A percentile compares a stretch with the other conserved stretches of the same genome.
Conservation (phyloP, 345 rosid genomes). For the Boechera retrofracta region DNA sequence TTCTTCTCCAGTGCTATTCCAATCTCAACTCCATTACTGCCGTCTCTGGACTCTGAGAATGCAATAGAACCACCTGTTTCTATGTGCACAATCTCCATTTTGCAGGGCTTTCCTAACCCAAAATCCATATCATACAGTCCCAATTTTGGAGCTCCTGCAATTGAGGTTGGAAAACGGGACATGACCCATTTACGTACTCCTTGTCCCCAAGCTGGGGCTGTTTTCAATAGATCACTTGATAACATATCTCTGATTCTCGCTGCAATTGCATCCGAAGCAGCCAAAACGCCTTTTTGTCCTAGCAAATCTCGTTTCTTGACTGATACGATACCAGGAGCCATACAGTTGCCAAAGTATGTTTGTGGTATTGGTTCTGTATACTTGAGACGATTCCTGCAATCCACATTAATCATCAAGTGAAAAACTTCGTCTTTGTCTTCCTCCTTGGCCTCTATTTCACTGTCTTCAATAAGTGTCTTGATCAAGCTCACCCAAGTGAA, state of each 20-base stretch:
- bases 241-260: constrained; percentile 33
- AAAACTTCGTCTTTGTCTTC: constrained; percentile 12
- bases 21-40: constrained; percentile 33
- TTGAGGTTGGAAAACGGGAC: constrained; percentile 20
- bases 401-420: constrained; percentile 40
- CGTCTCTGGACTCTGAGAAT: constrained; percentile 25
- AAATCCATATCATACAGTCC: constrained; percentile 37
- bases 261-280: constrained; percentile 43
- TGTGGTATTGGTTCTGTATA: constrained; percentile 38
- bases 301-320: constrained; percentile 46
- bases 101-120: constrained; percentile 34
- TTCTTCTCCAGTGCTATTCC: constrained; percentile 28
- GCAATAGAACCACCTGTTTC: constrained; percentile 40
- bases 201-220: constrained; percentile 34
- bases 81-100: constrained; percentile 38
- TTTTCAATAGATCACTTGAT: constrained; percentile 31
- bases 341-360: constrained; percentile 57
- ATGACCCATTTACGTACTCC: constrained; percentile 32
- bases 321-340: constrained; percentile 36
- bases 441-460: not conserved
- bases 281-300: constrained; percentile 39
- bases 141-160: constrained; percentile 50
- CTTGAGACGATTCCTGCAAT: constrained; percentile 45
- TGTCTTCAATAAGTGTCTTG: constrained; percentile 28
- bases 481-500: constrained; percentile 48